Conservation (phyloP, 306 rosid genomes). For the Vigna reflexopilosa region DNA sequence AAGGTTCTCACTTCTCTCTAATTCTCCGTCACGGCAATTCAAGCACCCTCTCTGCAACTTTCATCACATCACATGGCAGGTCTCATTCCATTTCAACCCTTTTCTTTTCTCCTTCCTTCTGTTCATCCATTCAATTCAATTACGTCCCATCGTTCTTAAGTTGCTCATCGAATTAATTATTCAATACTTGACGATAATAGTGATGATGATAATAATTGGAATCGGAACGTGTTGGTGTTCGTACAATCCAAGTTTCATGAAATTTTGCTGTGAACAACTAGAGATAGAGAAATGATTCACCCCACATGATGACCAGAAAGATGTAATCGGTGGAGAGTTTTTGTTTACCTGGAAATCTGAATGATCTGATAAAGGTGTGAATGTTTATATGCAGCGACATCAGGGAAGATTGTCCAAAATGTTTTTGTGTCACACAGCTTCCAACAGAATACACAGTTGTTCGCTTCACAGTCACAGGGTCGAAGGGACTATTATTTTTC, state of each 20-base stretch:
- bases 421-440: conserved; percentile 77
- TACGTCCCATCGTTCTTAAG: neutral
- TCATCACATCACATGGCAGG: conserved; percentile 39
- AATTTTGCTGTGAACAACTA: neutral
- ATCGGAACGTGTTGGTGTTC: conserved; percentile 6
- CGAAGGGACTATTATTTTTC: conserved; percentile 63
- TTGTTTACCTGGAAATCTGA: conserved; percentile 33
- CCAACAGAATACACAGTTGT: conserved; percentile 57
- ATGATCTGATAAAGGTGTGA: conserved; percentile 64
- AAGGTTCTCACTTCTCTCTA: conserved; percentile 3
- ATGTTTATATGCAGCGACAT: conserved; percentile 85
- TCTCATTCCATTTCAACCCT: neutral
- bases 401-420: conserved; percentile 90
- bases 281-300: conserved; percentile 9
- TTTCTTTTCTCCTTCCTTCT: neutral
- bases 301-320: neutral
- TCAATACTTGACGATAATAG: neutral
- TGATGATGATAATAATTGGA: neutral
- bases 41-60: conserved; percentile 32
- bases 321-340: conserved; percentile 11
- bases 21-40: conserved; percentile 41
- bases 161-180: neutral
- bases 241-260: conserved; percentile 8
- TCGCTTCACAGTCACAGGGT: conserved; percentile 57
- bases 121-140: neutral